Evolutionary conservation across 2,329 filamentous ascomycete species (phyloP), one percentile per base, ranked within the genome.

Genomic region (Elsinoe australis): DNA sequence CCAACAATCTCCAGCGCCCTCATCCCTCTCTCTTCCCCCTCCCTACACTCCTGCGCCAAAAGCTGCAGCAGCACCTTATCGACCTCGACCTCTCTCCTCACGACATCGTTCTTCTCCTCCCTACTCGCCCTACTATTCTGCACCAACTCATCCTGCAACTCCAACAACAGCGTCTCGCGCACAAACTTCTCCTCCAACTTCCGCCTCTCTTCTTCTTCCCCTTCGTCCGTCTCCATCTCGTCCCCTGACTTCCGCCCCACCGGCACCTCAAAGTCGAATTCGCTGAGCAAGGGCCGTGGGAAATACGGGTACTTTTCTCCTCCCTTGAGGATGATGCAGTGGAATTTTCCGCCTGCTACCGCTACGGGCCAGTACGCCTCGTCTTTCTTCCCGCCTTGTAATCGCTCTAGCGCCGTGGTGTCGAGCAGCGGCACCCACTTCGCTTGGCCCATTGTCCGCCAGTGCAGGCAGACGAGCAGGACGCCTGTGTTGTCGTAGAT

Each of bases 321-420:
- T 53, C 92, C 92, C 69, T 98, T 98, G 61, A 98, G 81, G 58
- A 98, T 96, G 67, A 98, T 95, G 70, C 94, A 98, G 73, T 96
- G 90, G 67, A 98, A 98, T 60, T 85, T 90, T 60, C 85, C 77
- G 58, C 89, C 81, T 2, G 90, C 87, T 1, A 96, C 89, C 1
- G 92, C 92, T 24, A 98, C 87, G 1, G 92, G 92, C 78, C 89
- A 98, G 71, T 98, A 98, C 0, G 75, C 79, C 67, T 98, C 92
- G 54, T 84, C 78, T 65, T 95, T 95, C 50, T 83, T 82, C 19
- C 92, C 92, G 2, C 80, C 82, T 0, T 86, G 84, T 3, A 95
- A 76, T 52, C 92, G 87, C 1, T 86, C 76, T 8, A 98, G 74
- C 29, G 84, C 79, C 51, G 77, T 87, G 0, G 94, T 98, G 66